These are phyloP conservation scores for Thinopyrum obtusiflorum DNA, from an alignment of 202 grass and related monocot species.

Conservation along the genomic window DNA sequence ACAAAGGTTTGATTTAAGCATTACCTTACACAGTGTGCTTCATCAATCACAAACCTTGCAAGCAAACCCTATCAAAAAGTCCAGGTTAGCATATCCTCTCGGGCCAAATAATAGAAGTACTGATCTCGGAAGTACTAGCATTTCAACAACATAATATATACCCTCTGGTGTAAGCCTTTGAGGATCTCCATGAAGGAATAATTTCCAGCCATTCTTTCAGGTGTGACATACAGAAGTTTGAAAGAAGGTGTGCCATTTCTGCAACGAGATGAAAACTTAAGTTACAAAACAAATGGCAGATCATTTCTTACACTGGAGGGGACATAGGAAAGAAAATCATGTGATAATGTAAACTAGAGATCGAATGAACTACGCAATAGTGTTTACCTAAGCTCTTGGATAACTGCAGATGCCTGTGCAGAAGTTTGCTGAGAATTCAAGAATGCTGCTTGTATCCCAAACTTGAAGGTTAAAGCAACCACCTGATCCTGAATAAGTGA, in stretches of 20 bases:
- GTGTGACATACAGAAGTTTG: conserved; percentile 91
- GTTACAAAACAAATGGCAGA: background rate
- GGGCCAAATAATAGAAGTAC: conserved; percentile 17
- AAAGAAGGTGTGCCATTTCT: conserved; percentile 63
- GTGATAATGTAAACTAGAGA: conserved; percentile 20
- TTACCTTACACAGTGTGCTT: conserved; percentile 97
- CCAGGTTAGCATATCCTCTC: background rate
- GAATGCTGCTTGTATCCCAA: conserved; percentile 72
- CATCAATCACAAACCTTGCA: conserved; percentile 89
- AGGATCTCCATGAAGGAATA: conserved; percentile 66
- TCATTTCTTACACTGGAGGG: background rate
- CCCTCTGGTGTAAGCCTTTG: conserved; percentile 69
- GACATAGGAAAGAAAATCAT: background rate
- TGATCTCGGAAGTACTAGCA: background rate
- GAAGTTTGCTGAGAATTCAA: conserved; percentile 88
- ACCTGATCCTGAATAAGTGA: conserved; percentile 97
- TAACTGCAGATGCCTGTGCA: conserved; percentile 65
- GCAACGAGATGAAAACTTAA: conserved; percentile 20
- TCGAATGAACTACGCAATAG: background rate
- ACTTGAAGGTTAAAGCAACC: conserved; percentile 75
- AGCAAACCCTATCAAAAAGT: conserved; percentile 53
- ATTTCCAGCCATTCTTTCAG: conserved; percentile 70
- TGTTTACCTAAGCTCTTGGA: conserved; percentile 69
- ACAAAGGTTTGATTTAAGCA: background rate
- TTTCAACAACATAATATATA: conserved; percentile 27